Evolutionary conservation across 2,329 filamentous ascomycete species (phyloP), one percentile per base, ranked within the genome.

Genomic region (Zelopaecilomyces penicillatus): DNA sequence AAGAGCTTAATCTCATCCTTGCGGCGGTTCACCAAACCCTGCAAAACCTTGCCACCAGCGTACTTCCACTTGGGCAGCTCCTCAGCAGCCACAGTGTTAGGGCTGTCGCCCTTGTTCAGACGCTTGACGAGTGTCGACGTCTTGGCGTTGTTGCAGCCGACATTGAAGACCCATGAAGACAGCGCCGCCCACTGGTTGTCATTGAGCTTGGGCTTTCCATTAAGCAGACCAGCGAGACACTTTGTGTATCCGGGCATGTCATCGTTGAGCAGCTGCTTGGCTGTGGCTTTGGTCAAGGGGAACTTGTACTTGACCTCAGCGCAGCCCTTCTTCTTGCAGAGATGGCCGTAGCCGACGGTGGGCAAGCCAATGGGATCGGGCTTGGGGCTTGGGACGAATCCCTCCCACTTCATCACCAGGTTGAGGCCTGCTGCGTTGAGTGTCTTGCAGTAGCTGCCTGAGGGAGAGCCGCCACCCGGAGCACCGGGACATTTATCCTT

Each of bases 171-270:
- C 70, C 70, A 75, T 37, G 65, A 70, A 33, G 74, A 67, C 3
- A 76, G 65, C 1, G 73, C 73, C 36, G 69, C 73, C 52, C 72
- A 76, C 53, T 75, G 68, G 59, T 76, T 75, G 30, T 60, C 65
- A 52, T 75, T 60, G 38, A 61, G 54, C 10, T 40, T 47, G 5
- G 40, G 35, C 26, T 47, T 45, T 28, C 39, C 58, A 29, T 65
- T 60, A 36, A 63, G 60, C 5, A 57, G 46, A 5, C 19, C 19
- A 19, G 63, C 65, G 45, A 73, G 61, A 52, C 66, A 70, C 27
- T 37, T 34, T 30, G 19, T 19, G 19, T 19, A 19, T 19, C 19
- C 19, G 12, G 41, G 35, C 5, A 73, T 50, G 51, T 74, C 70
- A 33, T 55, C 52, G 26, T 57, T 52, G 4, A 75, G 59, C 1